Evolutionary conservation across 2,329 filamentous ascomycete species (phyloP).

Genomic region (Corinectria fuckeliana): DNA sequence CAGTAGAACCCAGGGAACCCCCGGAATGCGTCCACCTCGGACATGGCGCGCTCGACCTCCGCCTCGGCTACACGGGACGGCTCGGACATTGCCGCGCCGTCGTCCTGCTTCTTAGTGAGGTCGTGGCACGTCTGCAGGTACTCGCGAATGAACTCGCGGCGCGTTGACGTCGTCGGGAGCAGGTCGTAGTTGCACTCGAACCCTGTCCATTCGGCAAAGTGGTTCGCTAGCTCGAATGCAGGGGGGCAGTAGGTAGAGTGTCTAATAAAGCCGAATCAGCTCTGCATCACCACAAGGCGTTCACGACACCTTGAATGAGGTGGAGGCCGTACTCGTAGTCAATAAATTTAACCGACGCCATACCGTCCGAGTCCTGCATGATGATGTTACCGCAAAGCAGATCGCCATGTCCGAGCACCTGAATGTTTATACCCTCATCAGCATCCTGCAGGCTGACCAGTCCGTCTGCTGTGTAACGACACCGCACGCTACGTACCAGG

Average conservation of each 20-base stretch:
- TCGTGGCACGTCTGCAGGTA: conserved; percentile 23
- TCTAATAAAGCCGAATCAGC: conserved; percentile 10
- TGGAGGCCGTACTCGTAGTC: conserved; percentile 31
- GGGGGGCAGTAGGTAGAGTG: conserved; percentile 32
- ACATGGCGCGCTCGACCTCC: conserved; percentile 25
- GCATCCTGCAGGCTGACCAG: too few species aligned
- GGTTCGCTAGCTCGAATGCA: conserved; percentile 33
- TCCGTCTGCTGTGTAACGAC: background rate
- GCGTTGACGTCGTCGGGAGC: conserved; percentile 23
- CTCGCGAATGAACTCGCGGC: conserved; percentile 24
- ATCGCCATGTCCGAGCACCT: conserved; percentile 34
- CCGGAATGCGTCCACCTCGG: conserved; percentile 27
- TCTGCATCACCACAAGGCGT: background rate
- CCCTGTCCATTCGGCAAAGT: conserved; percentile 33
- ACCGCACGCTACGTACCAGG: conserved; percentile 21
- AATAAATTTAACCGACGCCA: conserved; percentile 29
- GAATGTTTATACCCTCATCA: background rate
- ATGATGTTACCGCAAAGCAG: conserved; percentile 33
- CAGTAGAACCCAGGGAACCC: conserved; percentile 34
- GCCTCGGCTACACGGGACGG: conserved; percentile 16
- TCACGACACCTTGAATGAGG: too few species aligned
- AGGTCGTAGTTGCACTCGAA: conserved; percentile 29
- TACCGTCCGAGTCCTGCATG: conserved; percentile 18
- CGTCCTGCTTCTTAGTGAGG: conserved; percentile 1
- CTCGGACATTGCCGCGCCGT: background rate